These are phyloP conservation scores for Juncus effusus DNA, from an alignment of 176 grass and related monocot genomes.

Conservation along the genomic window DNA sequence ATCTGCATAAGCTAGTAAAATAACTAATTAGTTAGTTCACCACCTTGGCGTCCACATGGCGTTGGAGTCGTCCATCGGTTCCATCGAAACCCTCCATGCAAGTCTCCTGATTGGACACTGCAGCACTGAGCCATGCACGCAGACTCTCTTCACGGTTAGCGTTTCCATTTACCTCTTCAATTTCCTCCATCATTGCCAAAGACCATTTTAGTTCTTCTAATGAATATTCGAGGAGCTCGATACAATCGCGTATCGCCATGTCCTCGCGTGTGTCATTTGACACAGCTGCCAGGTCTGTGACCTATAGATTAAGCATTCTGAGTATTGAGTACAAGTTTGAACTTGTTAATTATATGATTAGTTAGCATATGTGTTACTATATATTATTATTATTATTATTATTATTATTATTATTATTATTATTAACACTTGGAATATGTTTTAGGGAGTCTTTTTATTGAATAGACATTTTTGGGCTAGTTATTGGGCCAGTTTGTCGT, in stretches of 20 bases:
- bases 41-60: conserved; percentile 40
- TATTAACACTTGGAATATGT: too few relatives aligned
- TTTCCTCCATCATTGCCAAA: conserved; percentile 47
- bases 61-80: conserved; percentile 45
- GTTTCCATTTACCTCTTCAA: conserved; percentile 5
- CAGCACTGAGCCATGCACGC: conserved; percentile 79
- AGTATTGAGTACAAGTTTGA: too few relatives aligned
- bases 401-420: too few relatives aligned
- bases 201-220: conserved; percentile 81
- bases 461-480: too few relatives aligned
- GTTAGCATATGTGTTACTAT: too few relatives aligned
- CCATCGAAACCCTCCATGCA: conserved; percentile 78
- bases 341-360: too few relatives aligned
- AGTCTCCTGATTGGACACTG: conserved; percentile 73
- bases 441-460: too few relatives aligned
- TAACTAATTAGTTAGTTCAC: background rate
- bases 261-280: conserved; percentile 50
- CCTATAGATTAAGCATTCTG: too few relatives aligned
- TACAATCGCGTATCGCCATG: conserved; percentile 77
- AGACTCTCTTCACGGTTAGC: conserved; percentile 44
- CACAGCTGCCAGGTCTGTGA: conserved; percentile 35
- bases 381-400: too few relatives aligned
- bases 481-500: too few relatives aligned
- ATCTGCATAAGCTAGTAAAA: too few relatives aligned
- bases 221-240: conserved; percentile 79